Percentiles rank a stretch among this genome's conserved stretches.
Conservation (phyloP, 2,329 filamentous ascomycete species). For the Ophiostoma ulmi region DNA sequence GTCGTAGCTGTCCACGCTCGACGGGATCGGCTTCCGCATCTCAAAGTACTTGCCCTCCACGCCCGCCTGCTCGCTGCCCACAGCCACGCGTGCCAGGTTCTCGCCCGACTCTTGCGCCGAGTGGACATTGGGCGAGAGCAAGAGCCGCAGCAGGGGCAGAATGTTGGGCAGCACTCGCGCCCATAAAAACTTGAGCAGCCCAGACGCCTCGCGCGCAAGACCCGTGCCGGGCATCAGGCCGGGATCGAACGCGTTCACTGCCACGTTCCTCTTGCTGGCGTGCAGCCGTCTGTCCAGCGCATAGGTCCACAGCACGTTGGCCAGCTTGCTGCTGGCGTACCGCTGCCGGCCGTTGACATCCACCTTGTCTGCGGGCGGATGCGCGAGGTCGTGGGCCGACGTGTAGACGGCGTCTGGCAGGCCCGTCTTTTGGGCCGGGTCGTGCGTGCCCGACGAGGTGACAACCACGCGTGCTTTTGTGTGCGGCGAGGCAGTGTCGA, state of each 20-base stretch:
- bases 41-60: slow-evolving; percentile 40
- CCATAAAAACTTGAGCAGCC: slow-evolving; percentile 26
- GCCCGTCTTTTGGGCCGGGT: slow-evolving; percentile 41
- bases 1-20: slow-evolving; percentile 42
- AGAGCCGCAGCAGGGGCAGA: slow-evolving; percentile 8
- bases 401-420: slow-evolving; percentile 37
- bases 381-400: slow-evolving; percentile 20
- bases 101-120: slow-evolving; percentile 38
- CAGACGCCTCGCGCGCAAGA: slow-evolving; percentile 35
- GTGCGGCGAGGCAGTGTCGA: slow-evolving; percentile 28
- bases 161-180: slow-evolving; percentile 26
- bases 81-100: slow-evolving; percentile 39
- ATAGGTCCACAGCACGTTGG: slow-evolving; percentile 40
- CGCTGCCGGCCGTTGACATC: slow-evolving; percentile 20
- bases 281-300: slow-evolving; percentile 36
- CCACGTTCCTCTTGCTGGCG: neutral
- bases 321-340: slow-evolving; percentile 24
- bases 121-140: slow-evolving; percentile 34
- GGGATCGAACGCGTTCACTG: slow-evolving; percentile 20
- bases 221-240: slow-evolving; percentile 28
- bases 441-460: slow-evolving; percentile 44
- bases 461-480: slow-evolving; percentile 40
- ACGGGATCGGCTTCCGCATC: slow-evolving; percentile 37
- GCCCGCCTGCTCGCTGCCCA: slow-evolving; percentile 22
- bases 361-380: slow-evolving; percentile 19